A percentile compares a stretch with the other conserved stretches of the same genome.
Evolutionary conservation across 805 yeast species (phyloP).

Genomic region (Scheffersomyces amazonensis): DNA sequence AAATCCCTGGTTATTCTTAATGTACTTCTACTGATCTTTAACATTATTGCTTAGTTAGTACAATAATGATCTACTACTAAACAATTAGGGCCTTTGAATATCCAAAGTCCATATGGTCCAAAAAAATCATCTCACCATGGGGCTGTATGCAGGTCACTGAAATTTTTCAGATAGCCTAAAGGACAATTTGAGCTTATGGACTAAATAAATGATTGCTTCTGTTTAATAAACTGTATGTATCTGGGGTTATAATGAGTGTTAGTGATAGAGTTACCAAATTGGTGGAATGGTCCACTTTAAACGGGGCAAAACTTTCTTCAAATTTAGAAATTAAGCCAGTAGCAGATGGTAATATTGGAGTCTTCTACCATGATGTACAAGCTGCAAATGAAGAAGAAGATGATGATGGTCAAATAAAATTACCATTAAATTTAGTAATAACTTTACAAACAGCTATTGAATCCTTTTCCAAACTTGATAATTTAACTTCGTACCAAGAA

Average conservation of each 20-base stretch:
- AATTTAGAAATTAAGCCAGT: conserved; percentile 20
- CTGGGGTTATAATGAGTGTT: not conserved
- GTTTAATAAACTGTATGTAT: too few relatives aligned
- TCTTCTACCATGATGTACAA: conserved; percentile 8
- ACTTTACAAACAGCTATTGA: conserved; percentile 22
- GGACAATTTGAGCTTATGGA: too few relatives aligned
- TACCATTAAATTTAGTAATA: conserved; percentile 17
- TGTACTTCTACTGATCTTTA: too few relatives aligned
- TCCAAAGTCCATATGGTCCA: not conserved
- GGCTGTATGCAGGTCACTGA: too few relatives aligned
- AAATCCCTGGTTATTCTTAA: too few relatives aligned
- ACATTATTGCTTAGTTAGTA: too few relatives aligned
- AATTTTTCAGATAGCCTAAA: too few relatives aligned
- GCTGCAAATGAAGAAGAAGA: conserved; percentile 3
- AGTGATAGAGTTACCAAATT: conserved; percentile 7
- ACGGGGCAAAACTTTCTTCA: conserved; percentile 27
- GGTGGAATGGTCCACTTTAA: conserved; percentile 26
- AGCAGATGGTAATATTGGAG: conserved; percentile 23
- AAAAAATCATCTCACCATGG: not conserved
- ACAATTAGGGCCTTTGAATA: too few relatives aligned
- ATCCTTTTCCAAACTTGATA: conserved; percentile 12
- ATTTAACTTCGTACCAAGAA: conserved; percentile 1
- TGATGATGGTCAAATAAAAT: conserved; percentile 12
- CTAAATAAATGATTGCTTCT: too few relatives aligned
- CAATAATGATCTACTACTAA: too few relatives aligned